Conservation (phyloP, 75 land plant species). For the Chamaecyparis obtusa region DNA sequence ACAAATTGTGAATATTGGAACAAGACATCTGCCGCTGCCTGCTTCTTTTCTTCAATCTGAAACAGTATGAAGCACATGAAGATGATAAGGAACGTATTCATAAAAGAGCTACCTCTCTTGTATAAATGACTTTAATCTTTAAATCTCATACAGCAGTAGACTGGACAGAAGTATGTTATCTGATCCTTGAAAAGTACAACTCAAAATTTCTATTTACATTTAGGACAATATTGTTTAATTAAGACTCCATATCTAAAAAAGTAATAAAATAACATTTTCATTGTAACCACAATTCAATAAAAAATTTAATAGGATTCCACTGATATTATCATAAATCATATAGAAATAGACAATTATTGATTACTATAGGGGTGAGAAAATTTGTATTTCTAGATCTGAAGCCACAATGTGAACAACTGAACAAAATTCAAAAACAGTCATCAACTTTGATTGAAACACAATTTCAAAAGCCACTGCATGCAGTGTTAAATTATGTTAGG, state of each 20-base stretch:
- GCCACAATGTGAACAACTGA: not conserved
- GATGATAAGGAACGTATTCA: not conserved
- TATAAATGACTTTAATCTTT: not conserved
- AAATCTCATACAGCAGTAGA: not conserved
- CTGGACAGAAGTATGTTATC: not conserved
- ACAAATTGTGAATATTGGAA: constrained; percentile 80
- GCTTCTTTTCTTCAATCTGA: constrained; percentile 83
- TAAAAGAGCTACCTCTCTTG: not conserved
- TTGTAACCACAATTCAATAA: not conserved
- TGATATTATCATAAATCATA: not conserved
- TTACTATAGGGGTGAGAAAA: too few species aligned
- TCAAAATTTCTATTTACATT: not conserved
- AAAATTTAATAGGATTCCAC: too few species aligned
- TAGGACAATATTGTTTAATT: not conserved
- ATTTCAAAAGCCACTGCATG: too few species aligned
- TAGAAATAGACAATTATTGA: not conserved
- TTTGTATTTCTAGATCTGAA: not conserved
- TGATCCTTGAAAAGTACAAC: not conserved
- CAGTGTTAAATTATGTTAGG: too few species aligned
- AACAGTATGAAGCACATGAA: not conserved
- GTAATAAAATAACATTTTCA: not conserved
- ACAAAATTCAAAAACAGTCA: too few species aligned
- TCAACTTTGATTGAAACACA: not conserved
- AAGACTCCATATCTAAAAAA: too few species aligned
- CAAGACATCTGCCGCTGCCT: constrained; percentile 92